A percentile compares a stretch with the other conserved stretches of the same genome.
Evolutionary conservation across 331 rosid genomes (phyloP).

Genomic region (Spiraea crenata): DNA sequence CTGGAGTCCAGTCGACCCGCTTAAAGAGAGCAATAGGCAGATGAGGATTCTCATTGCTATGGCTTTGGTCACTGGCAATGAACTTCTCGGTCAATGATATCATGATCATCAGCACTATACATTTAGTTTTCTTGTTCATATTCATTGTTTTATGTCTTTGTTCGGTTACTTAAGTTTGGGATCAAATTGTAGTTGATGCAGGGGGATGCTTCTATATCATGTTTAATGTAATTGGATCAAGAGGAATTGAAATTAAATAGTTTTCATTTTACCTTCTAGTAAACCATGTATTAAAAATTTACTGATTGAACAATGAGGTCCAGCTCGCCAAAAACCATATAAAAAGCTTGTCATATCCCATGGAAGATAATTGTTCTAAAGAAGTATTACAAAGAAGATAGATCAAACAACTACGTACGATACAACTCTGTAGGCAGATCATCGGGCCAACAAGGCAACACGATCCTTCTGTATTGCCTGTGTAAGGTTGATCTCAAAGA

Average conservation of each 20-base stretch:
- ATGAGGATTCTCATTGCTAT: constrained; percentile 27
- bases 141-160: neutral
- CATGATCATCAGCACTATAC: neutral
- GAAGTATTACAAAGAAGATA: constrained; percentile 12
- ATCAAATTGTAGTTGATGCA: too few relatives aligned
- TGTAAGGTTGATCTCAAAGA: constrained; percentile 69
- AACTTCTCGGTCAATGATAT: neutral
- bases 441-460: constrained; percentile 72
- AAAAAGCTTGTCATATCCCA: neutral
- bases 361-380: constrained; percentile 9
- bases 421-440: constrained; percentile 9
- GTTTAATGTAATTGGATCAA: too few relatives aligned
- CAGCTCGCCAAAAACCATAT: neutral
- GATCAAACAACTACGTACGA: neutral
- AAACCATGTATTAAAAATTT: too few relatives aligned
- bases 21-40: constrained; percentile 1
- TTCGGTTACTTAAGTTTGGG: too few relatives aligned
- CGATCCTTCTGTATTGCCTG: constrained; percentile 87
- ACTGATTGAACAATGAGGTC: neutral
- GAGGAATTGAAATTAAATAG: too few relatives aligned
- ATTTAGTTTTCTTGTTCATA: neutral
- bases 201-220: too few relatives aligned
- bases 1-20: too few relatives aligned
- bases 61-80: constrained; percentile 18
- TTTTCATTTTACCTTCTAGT: too few relatives aligned